A percentile compares a stretch with the other conserved stretches of the same genome.
phyloP scores from a whole-genome alignment of 176 grass and related monocot genomes.

The Carex parvula region DNA sequence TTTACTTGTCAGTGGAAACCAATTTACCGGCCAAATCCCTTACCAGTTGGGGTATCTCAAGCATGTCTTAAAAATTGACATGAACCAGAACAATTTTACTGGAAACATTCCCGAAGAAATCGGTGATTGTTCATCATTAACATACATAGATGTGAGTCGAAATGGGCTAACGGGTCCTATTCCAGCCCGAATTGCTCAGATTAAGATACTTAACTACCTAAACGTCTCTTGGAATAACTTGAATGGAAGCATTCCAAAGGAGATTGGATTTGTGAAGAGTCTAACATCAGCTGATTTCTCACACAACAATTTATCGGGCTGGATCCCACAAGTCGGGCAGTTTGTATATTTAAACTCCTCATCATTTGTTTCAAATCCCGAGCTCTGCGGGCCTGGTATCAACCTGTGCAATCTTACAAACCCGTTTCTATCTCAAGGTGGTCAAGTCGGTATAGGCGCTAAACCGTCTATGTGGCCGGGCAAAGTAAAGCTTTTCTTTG shows the following conservation, averaged over 20 bases:
- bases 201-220: conserved; percentile 66
- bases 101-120: conserved; percentile 51
- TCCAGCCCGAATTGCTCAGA: conserved; percentile 36
- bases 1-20: conserved; percentile 56
- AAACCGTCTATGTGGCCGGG: neutral
- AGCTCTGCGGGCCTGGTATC: conserved; percentile 34
- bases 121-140: conserved; percentile 52
- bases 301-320: conserved; percentile 59
- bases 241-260: conserved; percentile 40
- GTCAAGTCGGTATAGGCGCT: neutral
- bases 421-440: conserved; percentile 19
- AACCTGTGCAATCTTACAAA: conserved; percentile 46
- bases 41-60: conserved; percentile 37
- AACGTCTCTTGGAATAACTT: conserved; percentile 78
- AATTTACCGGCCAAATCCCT: conserved; percentile 42
- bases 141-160: conserved; percentile 71
- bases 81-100: conserved; percentile 58
- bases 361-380: conserved; percentile 56
- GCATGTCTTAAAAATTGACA: conserved; percentile 63
- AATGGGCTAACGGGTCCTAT: conserved; percentile 46
- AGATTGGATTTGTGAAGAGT: conserved; percentile 69
- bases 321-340: conserved; percentile 60
- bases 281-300: conserved; percentile 67
- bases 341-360: conserved; percentile 64
- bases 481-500: conserved; percentile 48